Conservation (phyloP, 176 grass and related monocot genomes). For the Paspalum notatum region DNA sequence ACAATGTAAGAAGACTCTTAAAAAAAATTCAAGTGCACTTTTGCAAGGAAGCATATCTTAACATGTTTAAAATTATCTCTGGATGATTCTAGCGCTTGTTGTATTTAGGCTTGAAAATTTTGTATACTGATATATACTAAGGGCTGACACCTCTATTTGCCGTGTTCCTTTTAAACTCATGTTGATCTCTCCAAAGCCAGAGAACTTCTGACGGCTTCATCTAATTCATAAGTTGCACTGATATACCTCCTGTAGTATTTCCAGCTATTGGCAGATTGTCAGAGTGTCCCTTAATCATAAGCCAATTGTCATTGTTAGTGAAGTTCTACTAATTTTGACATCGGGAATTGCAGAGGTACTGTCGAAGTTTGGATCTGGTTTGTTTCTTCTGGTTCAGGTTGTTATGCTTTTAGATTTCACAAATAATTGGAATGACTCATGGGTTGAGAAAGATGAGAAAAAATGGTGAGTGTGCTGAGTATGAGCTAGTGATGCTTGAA, state of each 20-base stretch:
- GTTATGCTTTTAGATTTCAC: slow-evolving; percentile 89
- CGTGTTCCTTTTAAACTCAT: neutral
- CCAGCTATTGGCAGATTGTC: neutral
- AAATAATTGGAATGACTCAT: slow-evolving; percentile 94
- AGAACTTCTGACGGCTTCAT: neutral
- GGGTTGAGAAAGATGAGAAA: slow-evolving; percentile 97
- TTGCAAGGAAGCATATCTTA: neutral
- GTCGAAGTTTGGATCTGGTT: slow-evolving; percentile 95
- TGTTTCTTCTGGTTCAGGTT: slow-evolving; percentile 96
- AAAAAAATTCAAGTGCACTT: neutral
- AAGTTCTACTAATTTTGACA: slow-evolving; percentile 24
- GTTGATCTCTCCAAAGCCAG: slow-evolving; percentile 2
- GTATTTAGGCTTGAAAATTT: slow-evolving; percentile 16
- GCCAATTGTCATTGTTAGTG: slow-evolving; percentile 4
- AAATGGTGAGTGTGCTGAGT: slow-evolving; percentile 61
- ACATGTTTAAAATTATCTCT: slow-evolving; percentile 19
- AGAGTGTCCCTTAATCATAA: neutral
- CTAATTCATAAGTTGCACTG: slow-evolving; percentile 14
- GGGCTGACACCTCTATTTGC: neutral
- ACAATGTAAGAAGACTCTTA: neutral
- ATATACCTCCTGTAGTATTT: slow-evolving; percentile 5
- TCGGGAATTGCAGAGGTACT: slow-evolving; percentile 69
- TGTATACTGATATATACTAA: neutral
- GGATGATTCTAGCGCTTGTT: slow-evolving; percentile 11
- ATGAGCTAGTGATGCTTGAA: slow-evolving; percentile 32